Base-by-base conservation (phyloP, 805 yeast genomes). In the Metschnikowia continentalis region DNA sequence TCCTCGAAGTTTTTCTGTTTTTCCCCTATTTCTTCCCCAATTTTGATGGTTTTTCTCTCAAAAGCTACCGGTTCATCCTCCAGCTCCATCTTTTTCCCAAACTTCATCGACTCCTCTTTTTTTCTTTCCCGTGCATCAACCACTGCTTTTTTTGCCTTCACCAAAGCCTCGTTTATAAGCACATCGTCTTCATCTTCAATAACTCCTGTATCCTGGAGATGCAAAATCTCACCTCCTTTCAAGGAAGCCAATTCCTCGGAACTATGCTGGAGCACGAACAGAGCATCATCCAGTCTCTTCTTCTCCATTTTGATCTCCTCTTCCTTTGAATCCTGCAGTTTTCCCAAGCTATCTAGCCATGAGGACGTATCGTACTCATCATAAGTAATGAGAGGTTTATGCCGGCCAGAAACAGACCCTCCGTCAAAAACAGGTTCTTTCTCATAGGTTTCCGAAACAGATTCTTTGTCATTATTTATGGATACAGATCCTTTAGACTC, bases 171-270 rank as follows among this genome's bases (percentile, higher is more conserved):
- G 47, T 80, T 73, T 30, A 63, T 71, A 32, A 83, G 61, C 26
- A 57, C 61, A 39, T 65, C 71, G 5, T 54, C 63, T 22, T 60
- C 61, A 6, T 61, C 69, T 15, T 64, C 77, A 14, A 72, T 55
- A 14, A 78, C 53, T 20, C 66, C 64, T n/a, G 63, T 57, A 55
- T 83, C 88, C 44, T 80, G 76, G 46, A 86, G 68, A 0, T 90
- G 86, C 47, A 87, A 67, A 2, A 85, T 70, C 0, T 72, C 79
- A 6, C 74, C 71, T n/a, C 67, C 75, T 15, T 4, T 67, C 62
- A 1, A 76, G 56, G 13, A 62, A 59, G 60, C 56, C 10, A 83
- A 59, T n/a, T 75, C 76, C n/a, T 61, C 60, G 10, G 69, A 36
- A 33, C 66, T 64, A 61, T 83, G 87, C 0, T 74, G 78, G 2